A percentile compares a stretch with the other conserved stretches of the same genome.
Evolutionary conservation across 2,329 filamentous ascomycete species (phyloP).

Genomic region (Trichoderma brevicompactum): DNA sequence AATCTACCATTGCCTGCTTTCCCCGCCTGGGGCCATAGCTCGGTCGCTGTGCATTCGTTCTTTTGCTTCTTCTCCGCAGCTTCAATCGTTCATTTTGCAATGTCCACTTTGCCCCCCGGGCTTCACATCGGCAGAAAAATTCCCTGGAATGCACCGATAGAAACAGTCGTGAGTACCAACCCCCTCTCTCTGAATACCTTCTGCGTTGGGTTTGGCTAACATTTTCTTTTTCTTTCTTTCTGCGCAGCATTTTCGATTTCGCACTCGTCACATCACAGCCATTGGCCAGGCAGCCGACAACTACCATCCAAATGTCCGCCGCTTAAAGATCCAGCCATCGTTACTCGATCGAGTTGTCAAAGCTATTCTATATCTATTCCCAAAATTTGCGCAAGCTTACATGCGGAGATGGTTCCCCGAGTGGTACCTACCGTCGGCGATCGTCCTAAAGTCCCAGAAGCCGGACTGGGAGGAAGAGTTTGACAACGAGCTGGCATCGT

Average conservation of each 20-base stretch:
- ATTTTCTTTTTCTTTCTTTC: neutral
- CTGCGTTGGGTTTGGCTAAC: neutral
- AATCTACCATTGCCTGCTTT: neutral
- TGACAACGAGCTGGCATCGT: conserved; percentile 34
- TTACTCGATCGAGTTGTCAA: conserved; percentile 21
- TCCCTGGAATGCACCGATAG: conserved; percentile 19
- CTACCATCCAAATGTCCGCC: conserved; percentile 33
- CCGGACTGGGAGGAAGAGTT: conserved; percentile 38
- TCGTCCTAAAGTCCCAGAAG: conserved; percentile 34
- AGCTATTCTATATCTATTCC: conserved; percentile 27
- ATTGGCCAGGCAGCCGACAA: conserved; percentile 24
- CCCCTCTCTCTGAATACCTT: fast-evolving
- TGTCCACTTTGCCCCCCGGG: conserved; percentile 25
- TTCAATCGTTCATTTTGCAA: conserved; percentile 24
- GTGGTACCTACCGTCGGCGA: conserved; percentile 30
- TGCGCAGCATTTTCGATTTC: conserved; percentile 26
- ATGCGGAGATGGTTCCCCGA: conserved; percentile 29
- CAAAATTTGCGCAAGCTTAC: conserved; percentile 25
- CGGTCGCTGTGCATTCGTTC: conserved; percentile 4
- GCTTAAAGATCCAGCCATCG: conserved; percentile 26
- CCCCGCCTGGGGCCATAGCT: neutral
- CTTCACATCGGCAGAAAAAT: conserved; percentile 26
- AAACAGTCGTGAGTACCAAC: conserved; percentile 11
- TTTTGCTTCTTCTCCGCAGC: conserved; percentile 2
- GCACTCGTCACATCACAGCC: conserved; percentile 29